Evolutionary conservation across 148 eudicot genomes (phyloP).

Genomic region (Selenicereus undatus): DNA sequence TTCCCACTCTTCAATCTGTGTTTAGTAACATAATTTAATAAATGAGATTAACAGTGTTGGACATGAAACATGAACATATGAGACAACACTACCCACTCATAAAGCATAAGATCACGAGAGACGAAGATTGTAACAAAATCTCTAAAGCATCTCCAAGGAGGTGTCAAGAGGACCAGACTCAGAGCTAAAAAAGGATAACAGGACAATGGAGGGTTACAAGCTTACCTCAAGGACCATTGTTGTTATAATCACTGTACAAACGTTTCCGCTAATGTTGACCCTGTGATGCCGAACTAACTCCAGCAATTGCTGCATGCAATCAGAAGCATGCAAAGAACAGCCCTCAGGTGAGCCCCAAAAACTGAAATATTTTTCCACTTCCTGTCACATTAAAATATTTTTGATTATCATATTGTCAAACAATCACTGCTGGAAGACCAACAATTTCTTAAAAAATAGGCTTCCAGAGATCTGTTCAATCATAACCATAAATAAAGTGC

Average conservation of each 20-base stretch:
- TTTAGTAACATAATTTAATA: too few relatives aligned
- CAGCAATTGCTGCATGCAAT: slow-evolving; percentile 79
- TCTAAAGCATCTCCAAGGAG: neutral
- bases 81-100: neutral
- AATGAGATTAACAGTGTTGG: neutral
- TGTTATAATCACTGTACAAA: slow-evolving; percentile 84
- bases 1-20: neutral
- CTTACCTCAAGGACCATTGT: slow-evolving; percentile 79
- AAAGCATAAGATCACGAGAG: neutral
- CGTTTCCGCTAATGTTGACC: slow-evolving; percentile 74
- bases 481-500: neutral
- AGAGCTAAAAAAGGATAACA: too few relatives aligned
- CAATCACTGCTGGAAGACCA: neutral
- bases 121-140: neutral
- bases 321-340: slow-evolving; percentile 51
- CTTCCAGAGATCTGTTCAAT: neutral
- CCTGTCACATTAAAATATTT: slow-evolving; percentile 34
- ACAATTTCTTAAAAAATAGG: neutral
- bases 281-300: slow-evolving; percentile 77
- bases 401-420: neutral
- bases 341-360: slow-evolving; percentile 60
- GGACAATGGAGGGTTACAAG: neutral
- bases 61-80: neutral
- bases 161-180: neutral
- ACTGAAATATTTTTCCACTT: slow-evolving; percentile 55